Conservation (phyloP, 2,329 filamentous ascomycete genomes). For the Microdochium nivale region DNA sequence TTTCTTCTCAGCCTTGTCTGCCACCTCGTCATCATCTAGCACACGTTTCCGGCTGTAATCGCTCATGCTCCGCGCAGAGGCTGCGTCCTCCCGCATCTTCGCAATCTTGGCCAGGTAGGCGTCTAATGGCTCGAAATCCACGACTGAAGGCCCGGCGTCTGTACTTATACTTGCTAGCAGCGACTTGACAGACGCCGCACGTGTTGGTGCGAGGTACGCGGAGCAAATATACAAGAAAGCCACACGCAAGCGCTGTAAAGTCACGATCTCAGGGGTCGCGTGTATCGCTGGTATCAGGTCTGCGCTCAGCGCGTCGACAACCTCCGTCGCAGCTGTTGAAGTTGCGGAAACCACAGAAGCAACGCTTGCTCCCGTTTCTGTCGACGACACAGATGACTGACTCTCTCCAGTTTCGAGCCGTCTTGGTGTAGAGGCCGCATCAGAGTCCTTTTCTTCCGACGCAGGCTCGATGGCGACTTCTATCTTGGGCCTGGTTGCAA, state of each 20-base stretch:
- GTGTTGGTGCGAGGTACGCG: constrained; percentile 44
- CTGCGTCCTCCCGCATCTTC: constrained; percentile 61
- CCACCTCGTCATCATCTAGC: constrained; percentile 58
- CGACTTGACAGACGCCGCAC: constrained; percentile 33
- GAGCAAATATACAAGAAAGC: constrained; percentile 57
- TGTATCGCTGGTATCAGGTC: constrained; percentile 32
- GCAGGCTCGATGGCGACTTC: background rate
- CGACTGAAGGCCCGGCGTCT: constrained; percentile 23
- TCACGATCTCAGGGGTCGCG: constrained; percentile 38
- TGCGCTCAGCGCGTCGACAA: constrained; percentile 18
- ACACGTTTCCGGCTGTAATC: constrained; percentile 65
- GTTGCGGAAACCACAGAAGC: constrained; percentile 22
- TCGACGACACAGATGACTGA: constrained; percentile 29
- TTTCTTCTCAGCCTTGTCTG: constrained; percentile 67
- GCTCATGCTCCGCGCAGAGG: constrained; percentile 55
- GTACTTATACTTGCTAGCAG: constrained; percentile 21
- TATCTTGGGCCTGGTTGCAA: background rate
- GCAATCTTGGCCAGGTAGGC: constrained; percentile 59
- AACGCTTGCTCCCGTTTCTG: constrained; percentile 22
- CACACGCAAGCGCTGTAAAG: constrained; percentile 55
- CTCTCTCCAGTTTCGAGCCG: constrained; percentile 26
- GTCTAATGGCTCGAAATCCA: constrained; percentile 63
- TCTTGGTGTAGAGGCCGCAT: constrained; percentile 15
- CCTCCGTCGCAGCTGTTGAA: constrained; percentile 37
- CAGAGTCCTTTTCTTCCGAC: constrained; percentile 9